Base-by-base conservation (phyloP, 306 rosid genomes). In the Cicer bijugum region DNA sequence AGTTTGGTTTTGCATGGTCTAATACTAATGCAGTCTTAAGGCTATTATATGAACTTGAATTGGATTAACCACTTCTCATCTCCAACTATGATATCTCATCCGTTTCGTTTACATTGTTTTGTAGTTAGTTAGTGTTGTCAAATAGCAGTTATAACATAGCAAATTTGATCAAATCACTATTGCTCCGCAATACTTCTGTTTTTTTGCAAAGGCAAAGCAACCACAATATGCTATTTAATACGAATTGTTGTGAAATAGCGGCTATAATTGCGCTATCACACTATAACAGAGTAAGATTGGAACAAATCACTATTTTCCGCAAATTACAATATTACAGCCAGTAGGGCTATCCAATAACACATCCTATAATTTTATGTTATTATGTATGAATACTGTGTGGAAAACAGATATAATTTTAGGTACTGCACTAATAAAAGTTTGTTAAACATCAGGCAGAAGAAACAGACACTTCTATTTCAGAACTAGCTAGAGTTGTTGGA, bases 401-500 rank as follows among this genome's bases (percentile, higher is more conserved):
- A 67, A 58, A 56, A 46, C 15, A 72, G 45, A 46, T 52, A 2
- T 55, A 51, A 51, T 20, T 12, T 47, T 73, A 15, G 50, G 16
- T 53, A 60, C 44, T 79, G 45, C 14, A 69, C 63, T 81, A 57
- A 87, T 23, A 80, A 69, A 78, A 12, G 1, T 57, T 44, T 82
- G 58, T 58, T 16, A 72, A 71, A 79, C 60, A 67, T 43, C 86
- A 89, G 97, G 93, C 88, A 33, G 88, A 88, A 84, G 90, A 88
- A 82, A 81, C 84, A 65, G 90, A 92, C 56, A 60, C 7, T 45
- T 82, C 79, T 44, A 81, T 92, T n/a, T 84, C 93, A 42, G 97
- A 92, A 81, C 80, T 92, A 50, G 96, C 97, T 19, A 84, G 87
- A 73, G 71, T 86, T 63, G 78, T 46, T 20, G 89, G 86, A 52